phyloP scores from a whole-genome alignment of 495 filamentous ascomycete genomes.

The Lasiosphaeria hispida region DNA sequence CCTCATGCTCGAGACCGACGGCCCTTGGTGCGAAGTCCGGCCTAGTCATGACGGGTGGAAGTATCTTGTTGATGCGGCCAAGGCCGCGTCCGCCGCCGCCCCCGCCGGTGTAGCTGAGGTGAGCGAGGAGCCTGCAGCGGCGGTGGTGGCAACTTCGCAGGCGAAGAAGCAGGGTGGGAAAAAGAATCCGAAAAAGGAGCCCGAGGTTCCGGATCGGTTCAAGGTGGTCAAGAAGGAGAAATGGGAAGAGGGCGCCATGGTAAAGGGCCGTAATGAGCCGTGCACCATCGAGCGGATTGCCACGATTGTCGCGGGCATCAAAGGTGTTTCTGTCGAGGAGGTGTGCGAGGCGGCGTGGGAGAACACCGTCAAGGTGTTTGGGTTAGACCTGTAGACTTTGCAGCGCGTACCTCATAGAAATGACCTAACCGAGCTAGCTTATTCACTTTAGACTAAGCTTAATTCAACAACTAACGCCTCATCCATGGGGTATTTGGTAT shows the following conservation, averaged over 20 bases:
- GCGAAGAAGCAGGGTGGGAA: conserved; percentile 33
- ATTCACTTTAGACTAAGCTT: background rate
- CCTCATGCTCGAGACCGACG: conserved; percentile 91
- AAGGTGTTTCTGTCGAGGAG: conserved; percentile 73
- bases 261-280: conserved; percentile 92
- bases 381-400: conserved; percentile 52
- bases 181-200: conserved; percentile 45
- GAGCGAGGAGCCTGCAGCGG: background rate
- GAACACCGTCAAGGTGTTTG: conserved; percentile 80
- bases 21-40: conserved; percentile 79
- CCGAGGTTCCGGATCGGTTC: conserved; percentile 46
- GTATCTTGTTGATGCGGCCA: conserved; percentile 40
- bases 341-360: conserved; percentile 84
- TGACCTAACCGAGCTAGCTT: background rate
- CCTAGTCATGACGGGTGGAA: conserved; percentile 62
- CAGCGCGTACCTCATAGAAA: background rate
- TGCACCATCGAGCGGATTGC: conserved; percentile 81
- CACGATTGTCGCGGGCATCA: conserved; percentile 78
- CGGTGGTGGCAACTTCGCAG: conserved; percentile 11
- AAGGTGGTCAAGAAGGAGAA: conserved; percentile 86
- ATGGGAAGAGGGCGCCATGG: conserved; percentile 73
- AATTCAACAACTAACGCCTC: too few species aligned
- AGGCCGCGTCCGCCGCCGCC: conserved; percentile 1
- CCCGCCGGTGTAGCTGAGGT: background rate
- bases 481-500: background rate